Evolutionary conservation across 108 stramenopile genomes (phyloP).

Genomic region (Fistulifera pelliculosa): DNA sequence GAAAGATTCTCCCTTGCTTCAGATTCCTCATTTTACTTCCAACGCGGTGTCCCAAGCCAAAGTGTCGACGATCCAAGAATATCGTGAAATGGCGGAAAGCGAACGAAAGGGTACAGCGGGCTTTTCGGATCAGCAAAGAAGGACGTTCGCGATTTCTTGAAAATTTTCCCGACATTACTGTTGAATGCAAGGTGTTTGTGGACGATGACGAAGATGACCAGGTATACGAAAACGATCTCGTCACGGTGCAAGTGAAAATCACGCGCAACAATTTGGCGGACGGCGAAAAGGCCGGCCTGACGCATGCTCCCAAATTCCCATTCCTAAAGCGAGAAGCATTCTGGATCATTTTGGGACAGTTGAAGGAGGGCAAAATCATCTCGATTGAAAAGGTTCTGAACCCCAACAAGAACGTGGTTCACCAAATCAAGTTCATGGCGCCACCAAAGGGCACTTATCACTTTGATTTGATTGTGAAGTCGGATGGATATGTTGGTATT

Average conservation of each 20-base stretch:
- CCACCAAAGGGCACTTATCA: constrained; percentile 82
- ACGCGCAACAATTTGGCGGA: constrained; percentile 85
- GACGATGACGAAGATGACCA: constrained; percentile 95
- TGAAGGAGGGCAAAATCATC: constrained; percentile 83
- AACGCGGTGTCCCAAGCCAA: constrained; percentile 65
- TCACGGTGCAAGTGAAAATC: constrained; percentile 82
- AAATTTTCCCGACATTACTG: constrained; percentile 79
- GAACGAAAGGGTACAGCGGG: constrained; percentile 78
- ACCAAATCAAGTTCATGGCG: constrained; percentile 94
- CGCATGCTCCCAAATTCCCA: constrained; percentile 90
- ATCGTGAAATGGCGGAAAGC: constrained; percentile 60
- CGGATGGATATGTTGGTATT: constrained; percentile 90
- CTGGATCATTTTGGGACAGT: constrained; percentile 92
- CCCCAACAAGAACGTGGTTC: constrained; percentile 56
- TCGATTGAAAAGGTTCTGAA: constrained; percentile 82
- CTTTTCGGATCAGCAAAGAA: constrained; percentile 71
- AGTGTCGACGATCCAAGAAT: constrained; percentile 49
- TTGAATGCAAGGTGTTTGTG: constrained; percentile 79
- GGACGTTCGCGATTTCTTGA: constrained; percentile 70
- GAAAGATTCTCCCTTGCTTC: constrained; percentile 75
- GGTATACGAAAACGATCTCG: constrained; percentile 93
- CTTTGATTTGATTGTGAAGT: constrained; percentile 85
- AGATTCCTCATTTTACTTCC: constrained; percentile 87
- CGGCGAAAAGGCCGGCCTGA: constrained; percentile 81
- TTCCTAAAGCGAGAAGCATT: constrained; percentile 87